Base-by-base conservation (phyloP, 176 grass and related monocot species). In the Oryza meridionalis region DNA sequence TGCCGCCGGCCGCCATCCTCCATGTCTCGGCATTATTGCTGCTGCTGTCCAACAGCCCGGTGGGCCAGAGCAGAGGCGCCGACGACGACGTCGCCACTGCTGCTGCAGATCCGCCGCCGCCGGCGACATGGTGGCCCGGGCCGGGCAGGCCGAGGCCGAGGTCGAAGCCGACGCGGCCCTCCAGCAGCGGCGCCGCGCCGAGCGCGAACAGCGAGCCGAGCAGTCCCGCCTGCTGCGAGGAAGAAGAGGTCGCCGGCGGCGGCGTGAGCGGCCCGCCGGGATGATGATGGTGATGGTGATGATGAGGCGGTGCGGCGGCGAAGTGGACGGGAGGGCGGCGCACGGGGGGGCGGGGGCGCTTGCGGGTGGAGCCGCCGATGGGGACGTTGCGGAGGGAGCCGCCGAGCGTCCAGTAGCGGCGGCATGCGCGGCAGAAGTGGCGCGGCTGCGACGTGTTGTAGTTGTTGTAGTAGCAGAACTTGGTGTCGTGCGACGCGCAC, bases 381-480 rank as follows among this genome's bases (percentile, higher is more conserved):
- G 96, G 96, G 19, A 99, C 89, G 82, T 99, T 96, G 65, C 96
- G 93, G 68, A 99, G 93, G 26, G 96, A 90, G 4, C 96, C 96
- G 1, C 96, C 96, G 15, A 96, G 92, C 49, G 96, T 98, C 96
- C 96, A 98, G 90, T 98, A 98, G 67, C 96, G 92, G 65, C 92
- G 96, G 87, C 96, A 98, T 3, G 92, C 92, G 76, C 90, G 90
- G 92, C 96, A 98, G 87, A 98, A 98, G 80, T 98, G 96, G 2
- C 96, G 90, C n/a, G 95, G 95, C 79, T 98, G 96, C 62, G 92
- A 88, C 62, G 91, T 94, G 91, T 98, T 98, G 82, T 98, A 98
- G 85, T 95, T 98, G 87, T 98, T 98, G 89, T 98, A 98, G 90
- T 98, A 98, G 86, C 95, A 98, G 83, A 98, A 98, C 87, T 98